Evolutionary conservation across 257 asterid species (phyloP).

Genomic region (Solanum raphanifolium): DNA sequence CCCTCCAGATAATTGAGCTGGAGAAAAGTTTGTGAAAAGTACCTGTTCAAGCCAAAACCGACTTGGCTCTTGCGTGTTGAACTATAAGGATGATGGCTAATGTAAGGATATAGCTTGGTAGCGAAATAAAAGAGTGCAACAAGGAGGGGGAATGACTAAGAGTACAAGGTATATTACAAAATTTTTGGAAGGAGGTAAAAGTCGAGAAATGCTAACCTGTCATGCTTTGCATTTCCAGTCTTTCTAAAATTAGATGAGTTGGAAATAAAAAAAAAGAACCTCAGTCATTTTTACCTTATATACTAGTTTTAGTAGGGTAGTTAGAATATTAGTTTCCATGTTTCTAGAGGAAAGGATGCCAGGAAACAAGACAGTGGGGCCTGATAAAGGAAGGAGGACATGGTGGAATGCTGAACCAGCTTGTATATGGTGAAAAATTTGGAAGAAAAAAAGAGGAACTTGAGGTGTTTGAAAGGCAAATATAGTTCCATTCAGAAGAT

Average conservation of each 20-base stretch:
- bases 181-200: neutral
- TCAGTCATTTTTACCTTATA: neutral
- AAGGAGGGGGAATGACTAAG: neutral
- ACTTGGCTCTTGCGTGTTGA: neutral
- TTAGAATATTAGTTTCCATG: neutral
- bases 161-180: neutral
- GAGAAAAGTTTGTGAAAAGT: neutral
- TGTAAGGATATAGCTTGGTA: neutral
- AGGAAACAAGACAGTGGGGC: neutral
- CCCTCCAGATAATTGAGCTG: neutral
- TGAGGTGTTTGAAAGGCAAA: neutral
- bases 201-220: neutral
- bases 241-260: neutral
- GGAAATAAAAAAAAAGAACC: neutral
- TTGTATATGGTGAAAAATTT: neutral
- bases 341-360: neutral
- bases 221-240: neutral
- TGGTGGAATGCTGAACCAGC: neutral
- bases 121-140: neutral
- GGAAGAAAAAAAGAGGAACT: neutral
- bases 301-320: neutral
- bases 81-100: neutral
- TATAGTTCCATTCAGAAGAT: neutral
- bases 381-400: neutral
- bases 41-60: neutral